Evolutionary conservation across 495 filamentous ascomycete genomes (phyloP).

Genomic region (Glutinoglossum americanum): DNA sequence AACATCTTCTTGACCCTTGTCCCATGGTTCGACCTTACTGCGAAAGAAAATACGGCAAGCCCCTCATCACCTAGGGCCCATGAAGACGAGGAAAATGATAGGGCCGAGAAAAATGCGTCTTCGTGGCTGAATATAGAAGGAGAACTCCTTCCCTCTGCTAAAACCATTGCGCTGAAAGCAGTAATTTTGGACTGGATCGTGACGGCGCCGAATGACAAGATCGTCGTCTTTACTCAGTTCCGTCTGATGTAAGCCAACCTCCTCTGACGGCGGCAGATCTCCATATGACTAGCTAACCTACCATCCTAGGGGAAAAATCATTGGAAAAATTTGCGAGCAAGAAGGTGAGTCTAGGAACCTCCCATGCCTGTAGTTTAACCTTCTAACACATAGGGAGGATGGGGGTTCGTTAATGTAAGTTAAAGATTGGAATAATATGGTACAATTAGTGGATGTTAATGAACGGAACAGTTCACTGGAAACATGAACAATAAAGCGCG

Average conservation of each 20-base stretch:
- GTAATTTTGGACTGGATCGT: conserved; percentile 18
- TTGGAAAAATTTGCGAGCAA: background rate
- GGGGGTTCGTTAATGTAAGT: background rate
- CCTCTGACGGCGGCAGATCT: background rate
- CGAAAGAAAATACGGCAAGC: background rate
- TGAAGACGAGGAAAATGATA: background rate
- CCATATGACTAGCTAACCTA: background rate
- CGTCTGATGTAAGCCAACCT: conserved; percentile 7
- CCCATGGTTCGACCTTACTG: background rate
- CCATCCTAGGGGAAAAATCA: background rate
- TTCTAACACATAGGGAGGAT: background rate
- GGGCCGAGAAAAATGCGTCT: background rate
- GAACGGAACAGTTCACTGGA: conserved; percentile 12
- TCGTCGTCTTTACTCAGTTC: conserved; percentile 21
- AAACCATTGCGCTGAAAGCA: conserved; percentile 18
- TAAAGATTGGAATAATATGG: background rate
- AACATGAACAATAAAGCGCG: conserved; percentile 11
- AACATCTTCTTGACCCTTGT: background rate
- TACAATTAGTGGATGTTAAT: background rate
- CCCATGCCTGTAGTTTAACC: background rate
- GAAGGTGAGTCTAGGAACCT: background rate
- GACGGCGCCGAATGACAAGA: conserved; percentile 15
- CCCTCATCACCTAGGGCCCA: background rate
- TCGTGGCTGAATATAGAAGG: conserved; percentile 16
- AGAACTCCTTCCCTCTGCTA: conserved; percentile 16